phyloP scores from a whole-genome alignment of 2,329 filamentous ascomycete genomes.

The Magnaporthiopsis poae region DNA sequence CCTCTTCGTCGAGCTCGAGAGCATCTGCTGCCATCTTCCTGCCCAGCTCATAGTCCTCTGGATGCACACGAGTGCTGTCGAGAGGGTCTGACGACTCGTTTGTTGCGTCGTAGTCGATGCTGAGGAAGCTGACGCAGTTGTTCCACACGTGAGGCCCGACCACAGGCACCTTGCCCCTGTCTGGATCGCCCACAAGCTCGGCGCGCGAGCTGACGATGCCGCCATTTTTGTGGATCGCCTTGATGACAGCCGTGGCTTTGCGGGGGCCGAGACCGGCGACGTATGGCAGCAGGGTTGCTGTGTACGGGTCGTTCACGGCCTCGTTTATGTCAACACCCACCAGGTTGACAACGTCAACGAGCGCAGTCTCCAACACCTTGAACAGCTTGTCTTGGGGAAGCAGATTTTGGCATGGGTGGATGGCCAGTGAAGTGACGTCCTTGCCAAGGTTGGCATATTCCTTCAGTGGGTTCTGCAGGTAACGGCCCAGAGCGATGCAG shows the following conservation, averaged over 20 bases:
- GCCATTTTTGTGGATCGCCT: slow-evolving; percentile 85
- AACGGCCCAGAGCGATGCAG: slow-evolving; percentile 78
- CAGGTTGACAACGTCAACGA: slow-evolving; percentile 97
- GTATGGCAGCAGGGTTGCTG: slow-evolving; percentile 80
- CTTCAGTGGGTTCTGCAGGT: slow-evolving; percentile 90
- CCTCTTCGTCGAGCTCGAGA: slow-evolving; percentile 90
- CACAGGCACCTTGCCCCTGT: slow-evolving; percentile 65
- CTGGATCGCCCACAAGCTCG: slow-evolving; percentile 80
- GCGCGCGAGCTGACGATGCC: slow-evolving; percentile 74
- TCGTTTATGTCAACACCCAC: slow-evolving; percentile 94
- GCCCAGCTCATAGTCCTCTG: slow-evolving; percentile 94
- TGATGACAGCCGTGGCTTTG: slow-evolving; percentile 76
- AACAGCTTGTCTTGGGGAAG: slow-evolving; percentile 78
- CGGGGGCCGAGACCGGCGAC: slow-evolving; percentile 84
- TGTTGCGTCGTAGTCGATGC: slow-evolving; percentile 75
- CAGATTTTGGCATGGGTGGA: slow-evolving; percentile 82
- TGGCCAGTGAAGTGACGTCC: slow-evolving; percentile 75
- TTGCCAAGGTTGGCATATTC: slow-evolving; percentile 89
- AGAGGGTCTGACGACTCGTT: slow-evolving; percentile 79
- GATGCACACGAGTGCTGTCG: slow-evolving; percentile 93
- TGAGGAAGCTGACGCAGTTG: slow-evolving; percentile 93
- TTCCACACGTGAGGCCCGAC: slow-evolving; percentile 88
- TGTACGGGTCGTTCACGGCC: slow-evolving; percentile 69
- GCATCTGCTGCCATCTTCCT: slow-evolving; percentile 98
- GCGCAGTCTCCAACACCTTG: slow-evolving; percentile 82